Base-by-base conservation (phyloP, 202 grass and related monocot genomes). In the Thinopyrum obtusiflorum region DNA sequence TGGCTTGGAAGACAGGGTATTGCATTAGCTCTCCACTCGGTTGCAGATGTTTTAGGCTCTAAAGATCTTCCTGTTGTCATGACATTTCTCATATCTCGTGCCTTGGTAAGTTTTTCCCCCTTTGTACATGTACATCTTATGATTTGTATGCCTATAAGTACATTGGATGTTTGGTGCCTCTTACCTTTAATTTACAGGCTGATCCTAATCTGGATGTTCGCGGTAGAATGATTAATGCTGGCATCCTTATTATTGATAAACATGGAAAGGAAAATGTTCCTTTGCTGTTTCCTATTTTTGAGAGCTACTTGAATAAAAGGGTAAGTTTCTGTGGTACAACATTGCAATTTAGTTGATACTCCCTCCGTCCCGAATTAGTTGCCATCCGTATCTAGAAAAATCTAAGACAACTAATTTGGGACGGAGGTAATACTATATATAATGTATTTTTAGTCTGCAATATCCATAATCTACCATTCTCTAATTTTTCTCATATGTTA, bases 231-330 rank as follows among this genome's bases (percentile, higher is more conserved):
- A 95, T 98, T 75, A 98, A 92, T 92, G 93, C 92, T 73, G 96
- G 96, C 39, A 96, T 98, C 79, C 79, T 92, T 82, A 94, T 98
- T 85, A 98, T 98, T 80, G 96, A 94, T 76, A 95, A 92, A 80
- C 93, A 98, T 87, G 96, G 96, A 79, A 96, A 98, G 87, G 93
- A 98, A 85, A 98, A 95, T 87, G 93, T 98, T 61, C 93, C 91
- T 89, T 92, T 98, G 80, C 83, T 98, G 69, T 98, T 98, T 89
- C 96, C 96, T 85, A 98, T 98, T 86, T 98, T 98, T 72, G 93
- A 98, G 68, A 98, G 93, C 87, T 98, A 96, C 77, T 92, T 98
- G 84, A 98, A 98, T 86, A 98, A 98, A 91, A 98, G 65, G 91
- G 96, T 86, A 88, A 61, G 53, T 18, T n/a, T 55, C 68, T 66